Evolutionary conservation across 2,329 filamentous ascomycete species (phyloP).

Genomic region (Colletotrichum sidae): DNA sequence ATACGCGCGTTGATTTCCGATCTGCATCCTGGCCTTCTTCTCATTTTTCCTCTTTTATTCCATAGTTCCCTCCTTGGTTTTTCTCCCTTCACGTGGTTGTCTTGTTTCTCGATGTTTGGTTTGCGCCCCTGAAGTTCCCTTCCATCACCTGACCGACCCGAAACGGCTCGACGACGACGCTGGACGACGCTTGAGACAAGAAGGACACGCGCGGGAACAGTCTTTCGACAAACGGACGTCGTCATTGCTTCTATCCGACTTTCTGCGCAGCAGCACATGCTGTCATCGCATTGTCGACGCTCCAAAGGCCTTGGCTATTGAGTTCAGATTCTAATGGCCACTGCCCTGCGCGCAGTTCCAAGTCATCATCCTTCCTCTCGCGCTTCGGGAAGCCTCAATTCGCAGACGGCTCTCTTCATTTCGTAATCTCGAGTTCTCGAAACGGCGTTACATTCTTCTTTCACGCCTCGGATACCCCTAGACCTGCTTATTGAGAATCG

Average conservation of each 20-base stretch:
- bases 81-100: background rate
- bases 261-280: conserved; percentile 1
- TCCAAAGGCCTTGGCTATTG: conserved; percentile 10
- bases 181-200: conserved; percentile 5
- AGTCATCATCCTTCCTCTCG: conserved; percentile 25
- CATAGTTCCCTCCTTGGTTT: background rate
- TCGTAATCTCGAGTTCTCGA: conserved; percentile 14
- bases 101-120: conserved; percentile 2
- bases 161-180: conserved; percentile 15
- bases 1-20: conserved; percentile 23
- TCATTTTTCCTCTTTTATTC: background rate
- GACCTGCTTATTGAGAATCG: conserved; percentile 18
- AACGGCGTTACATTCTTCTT: too few species aligned
- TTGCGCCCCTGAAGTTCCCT: too few species aligned
- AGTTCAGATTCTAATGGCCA: conserved; percentile 31
- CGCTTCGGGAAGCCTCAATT: conserved; percentile 22
- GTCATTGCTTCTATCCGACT: conserved; percentile 1
- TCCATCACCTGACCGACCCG: background rate
- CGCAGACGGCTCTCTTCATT: conserved; percentile 4
- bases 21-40: conserved; percentile 9
- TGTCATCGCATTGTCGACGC: conserved; percentile 15
- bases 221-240: background rate
- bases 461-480: conserved; percentile 2
- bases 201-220: background rate
- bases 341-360: conserved; percentile 17